Evolutionary conservation across 2,329 filamentous ascomycete species (phyloP).

Genomic region (Setomelanomma holmii): DNA sequence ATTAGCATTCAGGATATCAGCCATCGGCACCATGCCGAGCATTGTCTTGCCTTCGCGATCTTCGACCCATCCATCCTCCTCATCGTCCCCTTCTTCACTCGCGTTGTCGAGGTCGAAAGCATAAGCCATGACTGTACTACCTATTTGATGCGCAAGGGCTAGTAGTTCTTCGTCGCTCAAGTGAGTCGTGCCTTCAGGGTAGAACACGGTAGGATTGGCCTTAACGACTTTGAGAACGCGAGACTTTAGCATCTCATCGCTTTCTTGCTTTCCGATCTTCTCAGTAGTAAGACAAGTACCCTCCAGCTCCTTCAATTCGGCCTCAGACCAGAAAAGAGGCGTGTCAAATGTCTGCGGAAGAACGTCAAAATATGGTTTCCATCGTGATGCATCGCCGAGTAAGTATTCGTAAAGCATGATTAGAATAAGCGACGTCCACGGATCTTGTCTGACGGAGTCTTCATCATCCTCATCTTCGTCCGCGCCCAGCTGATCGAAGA

Average conservation of each 20-base stretch:
- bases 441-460: constrained; percentile 19
- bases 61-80: constrained; percentile 33
- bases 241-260: constrained; percentile 23
- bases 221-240: constrained; percentile 23
- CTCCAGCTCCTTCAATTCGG: constrained; percentile 27
- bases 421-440: constrained; percentile 29
- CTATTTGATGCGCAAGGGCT: constrained; percentile 27
- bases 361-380: constrained; percentile 33
- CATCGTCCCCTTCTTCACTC: constrained; percentile 22
- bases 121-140: constrained; percentile 33
- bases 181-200: neutral
- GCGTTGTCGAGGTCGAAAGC: constrained; percentile 31
- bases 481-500: constrained; percentile 19
- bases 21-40: constrained; percentile 36
- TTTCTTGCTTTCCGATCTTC: constrained; percentile 29
- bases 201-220: constrained; percentile 17
- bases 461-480: constrained; percentile 23
- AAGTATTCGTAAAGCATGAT: constrained; percentile 30
- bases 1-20: constrained; percentile 31
- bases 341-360: constrained; percentile 29
- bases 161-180: constrained; percentile 21
- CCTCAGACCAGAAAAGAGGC: constrained; percentile 28
- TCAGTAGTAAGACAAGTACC: constrained; percentile 26
- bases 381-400: constrained; percentile 24
- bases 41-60: constrained; percentile 30